Percentiles rank a stretch among this genome's conserved stretches.
phyloP scores from a whole-genome alignment of 1,139 yeast genomes.

The Saccharomyces uvarum region DNA sequence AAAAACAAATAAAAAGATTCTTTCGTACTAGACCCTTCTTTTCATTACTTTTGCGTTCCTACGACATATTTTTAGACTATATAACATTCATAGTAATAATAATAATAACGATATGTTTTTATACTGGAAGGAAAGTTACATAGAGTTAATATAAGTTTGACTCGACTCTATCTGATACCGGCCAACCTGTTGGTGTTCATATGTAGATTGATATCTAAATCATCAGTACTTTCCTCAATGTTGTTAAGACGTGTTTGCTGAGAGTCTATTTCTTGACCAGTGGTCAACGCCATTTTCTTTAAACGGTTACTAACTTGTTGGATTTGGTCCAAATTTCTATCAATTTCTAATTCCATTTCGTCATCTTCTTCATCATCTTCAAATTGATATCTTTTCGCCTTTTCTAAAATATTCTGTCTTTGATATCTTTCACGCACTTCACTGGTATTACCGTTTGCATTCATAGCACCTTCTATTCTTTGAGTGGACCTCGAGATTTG shows the following conservation, averaged over 20 bases:
- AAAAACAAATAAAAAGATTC: not conserved
- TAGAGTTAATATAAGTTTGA: not conserved
- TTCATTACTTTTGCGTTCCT: not conserved
- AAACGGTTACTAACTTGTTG: constrained; percentile 42
- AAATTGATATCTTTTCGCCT: constrained; percentile 43
- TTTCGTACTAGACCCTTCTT: not conserved
- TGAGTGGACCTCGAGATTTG: constrained; percentile 41
- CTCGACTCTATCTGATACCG: constrained; percentile 20
- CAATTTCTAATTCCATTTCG: constrained; percentile 52
- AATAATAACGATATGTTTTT: not conserved
- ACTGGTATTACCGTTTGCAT: constrained; percentile 28
- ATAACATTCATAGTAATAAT: not conserved
- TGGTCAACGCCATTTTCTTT: constrained; percentile 43
- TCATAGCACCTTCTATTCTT: constrained; percentile 40
- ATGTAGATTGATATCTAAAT: constrained; percentile 46
- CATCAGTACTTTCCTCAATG: constrained; percentile 47
- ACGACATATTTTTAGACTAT: too few species aligned
- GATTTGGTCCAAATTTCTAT: constrained; percentile 46
- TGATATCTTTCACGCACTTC: constrained; percentile 32
- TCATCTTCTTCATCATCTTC: constrained; percentile 58
- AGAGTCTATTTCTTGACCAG: constrained; percentile 46
- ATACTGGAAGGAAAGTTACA: not conserved
- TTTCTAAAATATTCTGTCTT: constrained; percentile 34
- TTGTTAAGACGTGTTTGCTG: constrained; percentile 47
- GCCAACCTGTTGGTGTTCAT: constrained; percentile 37